Evolutionary conservation across 1,284 basidiomycete species (phyloP).

Genomic region (Apiotrichum mycotoxinovorans): DNA sequence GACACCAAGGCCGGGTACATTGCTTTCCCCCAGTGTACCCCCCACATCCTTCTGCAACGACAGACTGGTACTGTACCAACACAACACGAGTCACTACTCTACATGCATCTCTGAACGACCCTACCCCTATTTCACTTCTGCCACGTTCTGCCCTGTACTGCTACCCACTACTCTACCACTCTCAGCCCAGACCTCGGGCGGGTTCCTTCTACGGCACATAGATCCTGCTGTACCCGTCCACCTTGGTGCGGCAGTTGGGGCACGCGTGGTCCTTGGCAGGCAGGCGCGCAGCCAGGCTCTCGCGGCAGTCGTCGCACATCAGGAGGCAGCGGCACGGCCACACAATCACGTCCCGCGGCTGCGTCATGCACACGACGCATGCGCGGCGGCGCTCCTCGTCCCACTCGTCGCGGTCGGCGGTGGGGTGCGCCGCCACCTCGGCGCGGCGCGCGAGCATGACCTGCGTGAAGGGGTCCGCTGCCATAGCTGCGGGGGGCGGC

Average conservation of each 20-base stretch:
- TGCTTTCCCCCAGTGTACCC: too few species aligned
- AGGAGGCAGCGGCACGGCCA: slow-evolving; percentile 49
- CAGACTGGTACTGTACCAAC: too few species aligned
- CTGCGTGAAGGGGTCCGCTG: slow-evolving; percentile 16
- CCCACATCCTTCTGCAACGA: too few species aligned
- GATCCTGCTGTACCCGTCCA: slow-evolving; percentile 45
- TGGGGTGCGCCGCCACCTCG: slow-evolving; percentile 6
- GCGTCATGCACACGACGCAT: slow-evolving; percentile 48
- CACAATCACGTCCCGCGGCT: slow-evolving; percentile 44
- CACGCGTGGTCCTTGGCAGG: slow-evolving; percentile 44
- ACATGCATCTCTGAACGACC: too few species aligned
- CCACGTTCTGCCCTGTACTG: too few species aligned
- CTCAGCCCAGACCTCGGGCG: too few species aligned
- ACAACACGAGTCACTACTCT: too few species aligned
- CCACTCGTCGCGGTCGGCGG: slow-evolving; percentile 27
- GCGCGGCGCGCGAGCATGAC: slow-evolving; percentile 22
- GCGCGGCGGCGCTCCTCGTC: slow-evolving; percentile 40
- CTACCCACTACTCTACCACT: too few species aligned
- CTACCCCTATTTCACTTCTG: too few species aligned
- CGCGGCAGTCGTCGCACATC: slow-evolving; percentile 47
- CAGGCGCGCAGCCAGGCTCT: slow-evolving; percentile 42
- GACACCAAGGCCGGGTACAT: too few species aligned
- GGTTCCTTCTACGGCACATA: slow-evolving; percentile 35
- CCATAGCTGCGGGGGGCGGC: slow-evolving; percentile 2
- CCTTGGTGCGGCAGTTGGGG: slow-evolving; percentile 33